These are phyloP conservation scores for Alternaria angustiovoidea DNA, from an alignment of 2,329 filamentous ascomycete species.

Conservation along the genomic window DNA sequence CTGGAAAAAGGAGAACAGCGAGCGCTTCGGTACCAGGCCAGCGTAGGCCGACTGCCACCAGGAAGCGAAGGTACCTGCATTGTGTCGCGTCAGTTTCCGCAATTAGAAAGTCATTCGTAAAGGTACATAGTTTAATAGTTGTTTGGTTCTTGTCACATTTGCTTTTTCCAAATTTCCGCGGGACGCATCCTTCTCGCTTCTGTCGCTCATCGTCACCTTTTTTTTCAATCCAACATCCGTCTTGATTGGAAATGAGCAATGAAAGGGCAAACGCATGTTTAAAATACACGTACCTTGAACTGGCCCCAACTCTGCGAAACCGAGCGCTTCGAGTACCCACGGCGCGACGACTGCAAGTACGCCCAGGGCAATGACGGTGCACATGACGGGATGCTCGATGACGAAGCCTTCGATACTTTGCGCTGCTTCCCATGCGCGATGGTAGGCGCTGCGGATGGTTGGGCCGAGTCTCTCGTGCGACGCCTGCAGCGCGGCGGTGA, in stretches of 20 bases:
- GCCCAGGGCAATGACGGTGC: slow-evolving; percentile 42
- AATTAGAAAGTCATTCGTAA: not conserved
- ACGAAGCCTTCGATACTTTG: slow-evolving; percentile 37
- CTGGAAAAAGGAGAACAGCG: slow-evolving; percentile 56
- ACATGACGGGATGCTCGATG: slow-evolving; percentile 40
- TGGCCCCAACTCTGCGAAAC: slow-evolving; percentile 44
- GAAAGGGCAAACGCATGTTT: too few relatives aligned
- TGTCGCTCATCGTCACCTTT: not conserved
- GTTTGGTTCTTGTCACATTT: not conserved
- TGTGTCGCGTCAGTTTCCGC: not conserved
- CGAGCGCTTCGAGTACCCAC: slow-evolving; percentile 40
- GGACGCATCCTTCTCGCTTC: not conserved
- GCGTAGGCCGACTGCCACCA: slow-evolving; percentile 52
- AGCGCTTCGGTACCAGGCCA: slow-evolving; percentile 52
- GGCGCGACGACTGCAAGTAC: slow-evolving; percentile 40
- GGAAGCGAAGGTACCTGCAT: slow-evolving; percentile 49
- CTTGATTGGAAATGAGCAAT: not conserved
- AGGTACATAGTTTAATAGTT: too few relatives aligned
- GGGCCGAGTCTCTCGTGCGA: slow-evolving; percentile 34
- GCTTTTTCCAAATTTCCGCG: not conserved
- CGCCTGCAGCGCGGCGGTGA: slow-evolving; percentile 34
- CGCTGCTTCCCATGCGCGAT: slow-evolving; percentile 33
- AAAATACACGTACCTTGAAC: slow-evolving; percentile 34
- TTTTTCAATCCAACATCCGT: too few relatives aligned
- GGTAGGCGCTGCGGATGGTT: slow-evolving; percentile 33